Evolutionary conservation across 2,329 filamentous ascomycete species (phyloP), one percentile per base, ranked within the genome.

Genomic region (Endocalyx cinctus): DNA sequence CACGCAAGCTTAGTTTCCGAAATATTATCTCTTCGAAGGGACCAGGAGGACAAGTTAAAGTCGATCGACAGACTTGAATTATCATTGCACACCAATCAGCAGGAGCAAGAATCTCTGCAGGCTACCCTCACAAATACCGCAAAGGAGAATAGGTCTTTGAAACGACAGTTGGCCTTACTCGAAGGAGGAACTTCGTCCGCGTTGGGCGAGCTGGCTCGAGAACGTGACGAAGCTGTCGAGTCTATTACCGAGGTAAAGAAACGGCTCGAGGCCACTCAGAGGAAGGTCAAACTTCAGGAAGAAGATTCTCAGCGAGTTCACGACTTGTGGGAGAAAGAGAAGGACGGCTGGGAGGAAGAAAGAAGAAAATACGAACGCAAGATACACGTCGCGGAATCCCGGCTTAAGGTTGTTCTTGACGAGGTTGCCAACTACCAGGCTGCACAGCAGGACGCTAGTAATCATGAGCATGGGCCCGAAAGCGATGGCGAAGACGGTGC

Each of bases 1-100:
- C 92, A 97, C 58, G 92, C 92, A 7, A 96, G 87, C 31, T 68
- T 98, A 6, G 90, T 98, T 1, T 90, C 90, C 0, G 92, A 98
- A 59, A 98, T 98, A 42, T 68, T 98, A 25, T 79, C 81, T 3
- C 65, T 98, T 31, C 79, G 89, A 15, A 75, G 92, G 37, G 92
- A 98, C 45, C 78, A 97, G 42, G 92, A 98, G 54, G 87, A 85
- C 26, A 96, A 95, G 62, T 76, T 82, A 27, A 86, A 79, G 49
- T 74, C 87, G 33, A 95, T 98, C 34, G 89, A 96, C 55, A 79
- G 76, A 33, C 69, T 98, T 12, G 92, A 98, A 61, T 67, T 72
- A 2, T 79, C 73, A 17, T 65, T 98, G 20, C 80, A 94, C 41
- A 65, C 74, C 2, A 72, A 79, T 1, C 80, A 79, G 35, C 74